phyloP scores from a whole-genome alignment of 495 filamentous ascomycete species.

The Astrocystis sublimbata region DNA sequence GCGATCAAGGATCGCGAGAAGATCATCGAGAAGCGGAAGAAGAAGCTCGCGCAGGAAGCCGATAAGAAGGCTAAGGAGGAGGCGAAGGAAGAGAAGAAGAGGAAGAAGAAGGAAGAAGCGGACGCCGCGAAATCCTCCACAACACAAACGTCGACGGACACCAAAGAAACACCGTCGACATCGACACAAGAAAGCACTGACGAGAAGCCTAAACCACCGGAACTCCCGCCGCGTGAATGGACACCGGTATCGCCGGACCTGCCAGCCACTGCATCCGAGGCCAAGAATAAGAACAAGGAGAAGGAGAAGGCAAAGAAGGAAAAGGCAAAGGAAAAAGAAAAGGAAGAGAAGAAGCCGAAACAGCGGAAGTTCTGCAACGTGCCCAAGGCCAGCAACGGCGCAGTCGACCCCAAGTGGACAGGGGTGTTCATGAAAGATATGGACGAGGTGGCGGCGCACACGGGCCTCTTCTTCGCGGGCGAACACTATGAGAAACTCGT shows the following conservation, averaged over 20 bases:
- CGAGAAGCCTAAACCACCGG: not conserved
- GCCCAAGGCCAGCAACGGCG: slow-evolving; percentile 51
- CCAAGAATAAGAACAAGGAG: slow-evolving; percentile 20
- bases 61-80: slow-evolving; percentile 44
- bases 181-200: slow-evolving; percentile 23
- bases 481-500: slow-evolving; percentile 74
- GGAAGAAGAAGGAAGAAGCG: slow-evolving; percentile 37
- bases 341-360: slow-evolving; percentile 46
- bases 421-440: slow-evolving; percentile 76
- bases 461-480: slow-evolving; percentile 72
- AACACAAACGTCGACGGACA: slow-evolving; percentile 27
- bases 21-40: slow-evolving; percentile 54
- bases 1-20: slow-evolving; percentile 61
- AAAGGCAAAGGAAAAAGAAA: slow-evolving; percentile 20
- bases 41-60: slow-evolving; percentile 48
- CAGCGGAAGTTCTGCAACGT: slow-evolving; percentile 78
- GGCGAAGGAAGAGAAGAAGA: slow-evolving; percentile 38
- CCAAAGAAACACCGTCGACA: slow-evolving; percentile 23
- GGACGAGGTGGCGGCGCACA: slow-evolving; percentile 85
- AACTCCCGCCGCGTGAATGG: not conserved
- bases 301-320: slow-evolving; percentile 25
- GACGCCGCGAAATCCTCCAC: slow-evolving; percentile 16
- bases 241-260: slow-evolving; percentile 5
- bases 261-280: slow-evolving; percentile 7
- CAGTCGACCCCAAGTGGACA: slow-evolving; percentile 68